phyloP scores from a whole-genome alignment of 805 yeast species.

The Teunomyces stri region DNA sequence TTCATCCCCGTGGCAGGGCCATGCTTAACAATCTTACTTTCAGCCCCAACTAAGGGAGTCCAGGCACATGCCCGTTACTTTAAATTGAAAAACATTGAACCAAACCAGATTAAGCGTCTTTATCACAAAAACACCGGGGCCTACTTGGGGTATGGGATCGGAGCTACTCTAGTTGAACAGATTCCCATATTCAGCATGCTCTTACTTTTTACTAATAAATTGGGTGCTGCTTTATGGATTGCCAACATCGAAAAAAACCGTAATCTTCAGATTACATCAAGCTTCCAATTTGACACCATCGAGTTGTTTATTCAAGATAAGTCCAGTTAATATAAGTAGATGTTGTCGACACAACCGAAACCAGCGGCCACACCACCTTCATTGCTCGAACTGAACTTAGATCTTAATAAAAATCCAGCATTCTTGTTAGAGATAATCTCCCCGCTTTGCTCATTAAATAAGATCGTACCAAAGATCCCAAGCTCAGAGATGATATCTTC shows the following conservation, averaged over 20 bases:
- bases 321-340: conserved; percentile 46
- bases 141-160: conserved; percentile 52
- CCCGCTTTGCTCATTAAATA: conserved; percentile 67
- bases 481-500: conserved; percentile 86
- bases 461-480: conserved; percentile 82
- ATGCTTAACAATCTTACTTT: conserved; percentile 44
- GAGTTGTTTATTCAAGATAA: conserved; percentile 1
- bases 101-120: conserved; percentile 37
- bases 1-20: conserved; percentile 63
- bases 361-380: conserved; percentile 99
- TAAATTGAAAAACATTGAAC: conserved; percentile 49
- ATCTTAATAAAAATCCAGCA: conserved; percentile 84
- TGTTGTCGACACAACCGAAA: conserved; percentile 91
- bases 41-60: conserved; percentile 55
- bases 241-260: conserved; percentile 26
- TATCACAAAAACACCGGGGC: conserved; percentile 38
- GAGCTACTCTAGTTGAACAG: conserved; percentile 49
- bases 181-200: conserved; percentile 53
- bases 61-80: conserved; percentile 56
- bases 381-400: conserved; percentile 81
- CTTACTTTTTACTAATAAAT: conserved; percentile 55
- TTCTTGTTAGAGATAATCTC: conserved; percentile 58
- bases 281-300: not conserved
- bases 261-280: not conserved
- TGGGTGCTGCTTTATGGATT: conserved; percentile 69